Base-by-base conservation (phyloP, 805 yeast genomes). In the Sugiyamaella boreocaroliniensis region DNA sequence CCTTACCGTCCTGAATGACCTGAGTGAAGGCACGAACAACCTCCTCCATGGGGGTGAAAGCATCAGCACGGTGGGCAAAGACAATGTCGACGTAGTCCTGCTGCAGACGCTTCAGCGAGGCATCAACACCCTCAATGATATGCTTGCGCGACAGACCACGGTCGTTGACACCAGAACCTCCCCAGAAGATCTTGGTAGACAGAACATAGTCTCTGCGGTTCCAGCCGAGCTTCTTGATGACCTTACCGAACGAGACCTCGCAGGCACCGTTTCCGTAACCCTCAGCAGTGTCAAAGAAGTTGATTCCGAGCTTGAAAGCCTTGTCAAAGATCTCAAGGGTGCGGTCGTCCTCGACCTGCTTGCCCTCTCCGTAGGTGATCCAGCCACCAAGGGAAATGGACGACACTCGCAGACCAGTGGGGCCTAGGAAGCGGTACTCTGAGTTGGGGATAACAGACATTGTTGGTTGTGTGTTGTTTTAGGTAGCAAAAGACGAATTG, bases 271-370 rank as follows among this genome's bases (percentile, higher is more conserved):
- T 54, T 8, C 61, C 58, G 47, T 65, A 65, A 16, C 54, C 62
- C 53, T 65, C 69, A n/a, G 67, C 68, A 8, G 69, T 64, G 51
- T 65, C 69, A 44, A 65, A 65, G 51, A 61, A 65, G 57, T 65
- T 65, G 59, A 64, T 63, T 1, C 69, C 69, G 29, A 55, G 54
- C 54, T 62, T 58, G 66, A 60, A 65, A 12, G 69, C 69, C 43
- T 48, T 55, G 52, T 62, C 64, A 45, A 65, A 61, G 51, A 64
- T 62, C 43, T 51, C 60, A 47, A 54, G 54, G 15, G 67, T 62
- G 53, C 50, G 48, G n/a, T 57, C 58, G 49, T 62, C 64, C 19
- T 59, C 58, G 16, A 61, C 58, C 51, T 55, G 58, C 45, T 51
- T 52, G 16, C 63, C 63, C 19, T 61, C 63, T 29, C 60, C 63